Percentiles rank a stretch among this genome's conserved stretches.
Conservation (phyloP, 2,329 filamentous ascomycete species). For the Aspergillus sp. region DNA sequence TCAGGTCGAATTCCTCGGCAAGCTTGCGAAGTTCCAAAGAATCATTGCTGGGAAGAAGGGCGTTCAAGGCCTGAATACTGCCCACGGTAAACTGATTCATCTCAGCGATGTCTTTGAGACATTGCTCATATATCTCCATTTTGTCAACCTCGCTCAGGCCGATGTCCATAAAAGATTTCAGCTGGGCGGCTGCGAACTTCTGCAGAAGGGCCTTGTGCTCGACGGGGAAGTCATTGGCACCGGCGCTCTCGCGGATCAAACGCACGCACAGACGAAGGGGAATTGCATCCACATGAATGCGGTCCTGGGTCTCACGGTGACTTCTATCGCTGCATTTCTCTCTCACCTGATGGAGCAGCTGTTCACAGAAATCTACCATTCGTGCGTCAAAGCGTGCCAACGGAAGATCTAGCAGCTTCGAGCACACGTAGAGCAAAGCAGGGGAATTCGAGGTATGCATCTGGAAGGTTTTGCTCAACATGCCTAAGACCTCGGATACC, state of each 20-base stretch:
- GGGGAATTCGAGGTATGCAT: slow-evolving; percentile 45
- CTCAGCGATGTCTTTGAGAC: slow-evolving; percentile 67
- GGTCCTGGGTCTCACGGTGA: slow-evolving; percentile 27
- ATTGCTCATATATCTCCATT: slow-evolving; percentile 64
- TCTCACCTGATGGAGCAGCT: slow-evolving; percentile 55
- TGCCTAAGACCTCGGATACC: slow-evolving; percentile 74
- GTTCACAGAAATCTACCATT: slow-evolving; percentile 64
- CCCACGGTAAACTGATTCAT: slow-evolving; percentile 68
- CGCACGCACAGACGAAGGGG: slow-evolving; percentile 63
- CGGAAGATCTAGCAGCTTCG: slow-evolving; percentile 68
- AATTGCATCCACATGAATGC: slow-evolving; percentile 39
- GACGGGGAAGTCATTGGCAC: slow-evolving; percentile 55
- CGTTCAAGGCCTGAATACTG: slow-evolving; percentile 67
- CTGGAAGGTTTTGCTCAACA: slow-evolving; percentile 57
- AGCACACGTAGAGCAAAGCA: slow-evolving; percentile 66
- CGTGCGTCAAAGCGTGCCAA: slow-evolving; percentile 63
- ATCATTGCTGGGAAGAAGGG: slow-evolving; percentile 45
- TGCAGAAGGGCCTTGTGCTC: slow-evolving; percentile 65
- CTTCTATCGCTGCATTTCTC: slow-evolving; percentile 44
- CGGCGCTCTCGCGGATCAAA: slow-evolving; percentile 70
- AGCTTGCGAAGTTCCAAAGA: slow-evolving; percentile 59
- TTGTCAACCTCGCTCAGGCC: slow-evolving; percentile 61
- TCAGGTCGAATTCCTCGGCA: slow-evolving; percentile 62
- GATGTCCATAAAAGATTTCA: slow-evolving; percentile 61
- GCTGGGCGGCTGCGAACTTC: slow-evolving; percentile 61